Conservation (phyloP, 495 filamentous ascomycete genomes). For the Jackrogersella minutella region DNA sequence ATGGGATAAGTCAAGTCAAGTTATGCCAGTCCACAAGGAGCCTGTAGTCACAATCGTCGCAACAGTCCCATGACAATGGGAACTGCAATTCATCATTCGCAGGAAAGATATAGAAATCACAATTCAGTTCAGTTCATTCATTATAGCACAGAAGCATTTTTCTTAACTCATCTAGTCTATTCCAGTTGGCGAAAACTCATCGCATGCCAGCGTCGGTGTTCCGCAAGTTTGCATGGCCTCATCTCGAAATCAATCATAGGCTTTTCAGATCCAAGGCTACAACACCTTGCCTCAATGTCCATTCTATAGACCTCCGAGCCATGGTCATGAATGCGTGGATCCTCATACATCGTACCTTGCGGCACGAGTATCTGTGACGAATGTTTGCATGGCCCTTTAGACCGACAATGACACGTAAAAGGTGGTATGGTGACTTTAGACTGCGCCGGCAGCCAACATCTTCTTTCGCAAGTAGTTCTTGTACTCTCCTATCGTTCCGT, state of each 20-base stretch:
- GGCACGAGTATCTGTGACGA: slow-evolving; percentile 11
- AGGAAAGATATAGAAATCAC: too few relatives aligned
- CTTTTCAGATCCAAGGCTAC: slow-evolving; percentile 26
- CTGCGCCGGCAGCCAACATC: slow-evolving; percentile 75
- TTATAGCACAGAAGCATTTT: not conserved
- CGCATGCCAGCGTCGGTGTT: slow-evolving; percentile 5
- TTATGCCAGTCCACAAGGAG: not conserved
- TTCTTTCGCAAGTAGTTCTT: slow-evolving; percentile 99
- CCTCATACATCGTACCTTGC: slow-evolving; percentile 1
- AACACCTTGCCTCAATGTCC: slow-evolving; percentile 28
- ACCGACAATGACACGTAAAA: not conserved
- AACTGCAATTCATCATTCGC: too few relatives aligned
- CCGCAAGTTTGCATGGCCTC: slow-evolving; percentile 11
- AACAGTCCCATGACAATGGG: too few relatives aligned
- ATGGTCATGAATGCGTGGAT: slow-evolving; percentile 18
- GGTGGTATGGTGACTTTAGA: slow-evolving; percentile 52
- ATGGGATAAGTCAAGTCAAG: not conserved
- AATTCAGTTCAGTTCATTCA: not conserved
- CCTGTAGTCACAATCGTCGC: not conserved
- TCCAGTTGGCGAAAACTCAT: slow-evolving; percentile 1
- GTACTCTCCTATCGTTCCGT: slow-evolving; percentile 89
- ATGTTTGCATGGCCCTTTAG: not conserved
- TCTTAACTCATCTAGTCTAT: slow-evolving; percentile 34
- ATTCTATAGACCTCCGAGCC: slow-evolving; percentile 37
- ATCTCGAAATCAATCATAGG: slow-evolving; percentile 18